These are phyloP conservation scores for Phyllostachys edulis DNA, from an alignment of 176 grass and related monocot species.

Conservation along the genomic window DNA sequence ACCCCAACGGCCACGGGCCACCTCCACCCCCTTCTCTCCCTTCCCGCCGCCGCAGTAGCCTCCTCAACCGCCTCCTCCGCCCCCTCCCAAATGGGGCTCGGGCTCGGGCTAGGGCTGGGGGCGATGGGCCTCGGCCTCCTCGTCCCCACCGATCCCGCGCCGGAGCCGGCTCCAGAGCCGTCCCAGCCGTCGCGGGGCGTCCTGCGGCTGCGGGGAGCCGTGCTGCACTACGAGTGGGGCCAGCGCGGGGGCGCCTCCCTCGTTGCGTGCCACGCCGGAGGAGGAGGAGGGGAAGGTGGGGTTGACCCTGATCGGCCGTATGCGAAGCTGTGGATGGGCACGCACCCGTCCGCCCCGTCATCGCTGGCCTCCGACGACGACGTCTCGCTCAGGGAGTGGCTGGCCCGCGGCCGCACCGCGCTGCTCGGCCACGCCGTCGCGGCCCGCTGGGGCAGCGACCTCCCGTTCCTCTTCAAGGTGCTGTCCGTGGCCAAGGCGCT, in stretches of 20 bases:
- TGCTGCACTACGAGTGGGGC: conserved; percentile 94
- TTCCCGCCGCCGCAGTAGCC: conserved; percentile 16
- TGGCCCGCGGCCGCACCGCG: conserved; percentile 46
- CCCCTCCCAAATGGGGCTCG: conserved; percentile 4
- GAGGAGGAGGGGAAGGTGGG: neutral
- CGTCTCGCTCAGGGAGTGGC: conserved; percentile 64
- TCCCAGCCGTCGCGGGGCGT: neutral
- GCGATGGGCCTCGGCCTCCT: conserved; percentile 13
- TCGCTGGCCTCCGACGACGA: conserved; percentile 19
- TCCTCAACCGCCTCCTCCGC: conserved; percentile 38
- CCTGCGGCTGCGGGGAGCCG: conserved; percentile 55
- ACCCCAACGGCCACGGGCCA: neutral
- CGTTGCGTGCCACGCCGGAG: conserved; percentile 55
- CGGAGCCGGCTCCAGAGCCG: neutral
- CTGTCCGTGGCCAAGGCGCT: conserved; percentile 87
- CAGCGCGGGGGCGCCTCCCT: conserved; percentile 46
- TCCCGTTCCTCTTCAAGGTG: conserved; percentile 96
- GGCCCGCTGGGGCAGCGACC: conserved; percentile 61
- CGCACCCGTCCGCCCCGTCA: conserved; percentile 79
- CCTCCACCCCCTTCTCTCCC: neutral
- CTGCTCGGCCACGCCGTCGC: conserved; percentile 62
- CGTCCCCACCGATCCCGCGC: neutral
- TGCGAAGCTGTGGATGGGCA: conserved; percentile 94
- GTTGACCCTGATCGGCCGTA: conserved; percentile 36
- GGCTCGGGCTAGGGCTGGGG: conserved; percentile 12